These are phyloP conservation scores for Beauveria rudraprayagi DNA, from an alignment of 2,329 filamentous ascomycete species.

Conservation along the genomic window DNA sequence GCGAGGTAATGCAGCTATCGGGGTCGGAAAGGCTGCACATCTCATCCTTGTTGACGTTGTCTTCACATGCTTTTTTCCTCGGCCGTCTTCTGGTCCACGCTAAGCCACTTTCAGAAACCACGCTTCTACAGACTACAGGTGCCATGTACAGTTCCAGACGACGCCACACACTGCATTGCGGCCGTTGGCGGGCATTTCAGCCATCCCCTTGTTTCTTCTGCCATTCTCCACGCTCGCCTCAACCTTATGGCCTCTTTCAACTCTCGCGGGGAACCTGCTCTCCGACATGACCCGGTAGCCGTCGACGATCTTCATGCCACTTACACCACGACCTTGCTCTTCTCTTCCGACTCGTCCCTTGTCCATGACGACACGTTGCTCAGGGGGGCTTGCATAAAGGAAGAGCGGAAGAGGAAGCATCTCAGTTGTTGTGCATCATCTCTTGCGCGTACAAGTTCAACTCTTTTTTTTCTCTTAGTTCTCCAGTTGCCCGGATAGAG, in stretches of 20 bases:
- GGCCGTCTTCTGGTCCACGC: not conserved
- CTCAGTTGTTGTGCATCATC: not conserved
- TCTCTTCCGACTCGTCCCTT: not conserved
- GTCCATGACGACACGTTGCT: not conserved
- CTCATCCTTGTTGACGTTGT: too few species aligned
- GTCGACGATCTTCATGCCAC: not conserved
- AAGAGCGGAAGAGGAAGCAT: not conserved
- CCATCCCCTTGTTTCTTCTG: too few species aligned
- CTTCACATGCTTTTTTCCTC: conserved; percentile 8
- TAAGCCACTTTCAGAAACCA: not conserved
- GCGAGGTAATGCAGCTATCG: conserved; percentile 1
- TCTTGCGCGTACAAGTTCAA: not conserved
- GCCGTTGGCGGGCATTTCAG: not conserved
- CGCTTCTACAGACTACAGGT: not conserved
- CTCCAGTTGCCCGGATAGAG: not conserved
- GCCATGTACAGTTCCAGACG: too few species aligned
- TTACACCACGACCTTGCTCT: not conserved
- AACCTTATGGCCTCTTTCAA: not conserved
- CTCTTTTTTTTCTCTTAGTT: not conserved
- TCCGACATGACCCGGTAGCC: conserved; percentile 9
- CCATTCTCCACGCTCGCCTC: not conserved
- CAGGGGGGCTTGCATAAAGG: not conserved
- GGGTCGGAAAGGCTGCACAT: not conserved
- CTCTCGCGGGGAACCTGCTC: not conserved
- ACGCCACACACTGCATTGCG: not conserved